phyloP scores from a whole-genome alignment of 169 alveolate species.

The Perkinsus chesapeaki region DNA sequence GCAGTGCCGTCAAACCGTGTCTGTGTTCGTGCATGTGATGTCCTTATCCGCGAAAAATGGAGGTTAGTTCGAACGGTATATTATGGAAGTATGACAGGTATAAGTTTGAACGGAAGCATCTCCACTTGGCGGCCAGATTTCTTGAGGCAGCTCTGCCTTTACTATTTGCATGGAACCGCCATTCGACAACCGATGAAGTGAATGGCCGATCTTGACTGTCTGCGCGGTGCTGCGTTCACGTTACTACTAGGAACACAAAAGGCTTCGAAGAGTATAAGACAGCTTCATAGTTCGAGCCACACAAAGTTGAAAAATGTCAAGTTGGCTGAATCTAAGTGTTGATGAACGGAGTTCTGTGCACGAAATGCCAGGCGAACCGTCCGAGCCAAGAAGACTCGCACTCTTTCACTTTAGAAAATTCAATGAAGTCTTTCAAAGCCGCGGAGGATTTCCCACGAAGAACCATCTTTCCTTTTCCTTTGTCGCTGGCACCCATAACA shows the following conservation, averaged over 20 bases:
- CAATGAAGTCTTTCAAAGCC: not conserved
- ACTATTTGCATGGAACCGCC: not conserved
- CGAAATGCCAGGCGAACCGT: conserved; percentile 31
- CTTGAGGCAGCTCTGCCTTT: not conserved
- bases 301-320: not conserved
- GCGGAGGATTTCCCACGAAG: not conserved
- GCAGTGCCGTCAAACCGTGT: too few relatives aligned
- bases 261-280: too few relatives aligned
- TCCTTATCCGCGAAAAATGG: too few relatives aligned
- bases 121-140: not conserved
- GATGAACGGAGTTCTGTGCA: conserved; percentile 29
- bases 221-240: too few relatives aligned
- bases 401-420: conserved; percentile 19
- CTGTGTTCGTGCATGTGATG: too few relatives aligned
- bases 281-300: not conserved
- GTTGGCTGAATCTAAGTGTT: not conserved
- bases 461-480: not conserved
- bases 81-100: too few relatives aligned
- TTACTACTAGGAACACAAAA: too few relatives aligned
- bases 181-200: not conserved
- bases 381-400: conserved; percentile 27
- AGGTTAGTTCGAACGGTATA: too few relatives aligned
- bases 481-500: conserved; percentile 29
- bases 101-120: too few relatives aligned
- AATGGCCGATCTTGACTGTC: not conserved